Base-by-base conservation (phyloP, 345 rosid species). In the Populus nigra region DNA sequence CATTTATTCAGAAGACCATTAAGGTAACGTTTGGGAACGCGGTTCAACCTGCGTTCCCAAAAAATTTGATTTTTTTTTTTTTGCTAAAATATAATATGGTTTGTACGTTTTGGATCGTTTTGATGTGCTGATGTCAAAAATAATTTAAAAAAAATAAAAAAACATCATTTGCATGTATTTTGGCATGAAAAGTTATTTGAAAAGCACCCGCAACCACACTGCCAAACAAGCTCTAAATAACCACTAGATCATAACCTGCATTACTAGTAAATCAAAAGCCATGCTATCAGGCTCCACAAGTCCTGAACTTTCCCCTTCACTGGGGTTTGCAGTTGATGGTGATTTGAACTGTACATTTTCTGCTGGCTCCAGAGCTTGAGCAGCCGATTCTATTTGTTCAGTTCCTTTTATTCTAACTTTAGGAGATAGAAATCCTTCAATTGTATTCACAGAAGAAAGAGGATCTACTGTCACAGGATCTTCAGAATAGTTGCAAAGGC, bases 381-480 rank as follows among this genome's bases (percentile, higher is more conserved):
- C 74, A 38, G 81, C 80, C 66, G 79, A 78, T 85, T 86, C 85
- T 72, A 68, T 74, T 23, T 77, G 78, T n/a, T 84, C 82, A 39
- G 81, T 73, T 59, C 79, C 83, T 84, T 85, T 78, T 73, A 65
- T 7, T 13, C 78, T 53, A 75, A 95, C 90, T 88, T 85, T 89
- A 74, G 94, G 90, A 81, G 82, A 85, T 81, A 95, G 79, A 87
- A 80, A 92, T 29, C 85, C 86, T 86, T 91, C 89, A 50, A 95
- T 88, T 13, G 86, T 89, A 80, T 86, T 92, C 78, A 89, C 81
- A 63, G 90, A 83, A 75, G 90, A 85, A 73, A 95, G 88, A 77
- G 99, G 98, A 78, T 95, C 99, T 81, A 92, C 93, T 70, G 92
- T 83, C 72, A 87, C 61, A 74, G 81, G 81, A 70, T 88, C 93